Evolutionary conservation across 2,329 filamentous ascomycete genomes (phyloP).

Genomic region (Diaporthe vaccinii): DNA sequence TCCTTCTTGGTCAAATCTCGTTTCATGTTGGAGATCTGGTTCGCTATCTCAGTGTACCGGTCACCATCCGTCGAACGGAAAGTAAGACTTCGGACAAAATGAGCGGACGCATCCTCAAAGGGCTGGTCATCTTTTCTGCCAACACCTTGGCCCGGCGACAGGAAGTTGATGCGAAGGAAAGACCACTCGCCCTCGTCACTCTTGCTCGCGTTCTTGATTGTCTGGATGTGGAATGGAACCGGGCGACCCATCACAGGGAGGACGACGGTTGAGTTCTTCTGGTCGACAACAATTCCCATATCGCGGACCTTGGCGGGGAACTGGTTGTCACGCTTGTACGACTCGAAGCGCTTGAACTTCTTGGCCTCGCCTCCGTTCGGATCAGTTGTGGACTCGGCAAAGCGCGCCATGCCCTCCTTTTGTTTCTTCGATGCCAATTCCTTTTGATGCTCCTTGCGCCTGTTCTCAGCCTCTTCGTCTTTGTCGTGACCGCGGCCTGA

Average conservation of each 20-base stretch:
- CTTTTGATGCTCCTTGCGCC: conserved; percentile 91
- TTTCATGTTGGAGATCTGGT: conserved; percentile 96
- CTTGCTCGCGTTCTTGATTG: conserved; percentile 99
- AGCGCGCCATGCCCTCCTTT: conserved; percentile 86
- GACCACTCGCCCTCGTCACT: conserved; percentile 96
- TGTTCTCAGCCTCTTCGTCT: conserved; percentile 90
- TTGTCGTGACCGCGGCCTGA: conserved; percentile 86
- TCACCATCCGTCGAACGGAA: conserved; percentile 92
- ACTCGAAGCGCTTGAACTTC: conserved; percentile 99
- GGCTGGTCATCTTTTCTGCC: conserved; percentile 97
- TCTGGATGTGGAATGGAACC: conserved; percentile 96
- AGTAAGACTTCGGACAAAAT: conserved; percentile 95
- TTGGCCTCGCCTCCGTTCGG: conserved; percentile 94
- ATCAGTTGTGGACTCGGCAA: conserved; percentile 85
- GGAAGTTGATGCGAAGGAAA: conserved; percentile 95
- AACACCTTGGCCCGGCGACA: conserved; percentile 97
- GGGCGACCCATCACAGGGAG: conserved; percentile 97
- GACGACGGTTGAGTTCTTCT: conserved; percentile 90
- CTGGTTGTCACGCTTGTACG: conserved; percentile 98
- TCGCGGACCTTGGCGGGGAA: conserved; percentile 87
- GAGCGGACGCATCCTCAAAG: conserved; percentile 94
- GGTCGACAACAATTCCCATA: conserved; percentile 89
- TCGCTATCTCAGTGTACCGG: conserved; percentile 90
- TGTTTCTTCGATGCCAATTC: conserved; percentile 90
- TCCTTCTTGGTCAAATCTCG: conserved; percentile 92